Conservation (phyloP, 1,139 yeast genomes). For the Debaryomyces subglobosus region DNA sequence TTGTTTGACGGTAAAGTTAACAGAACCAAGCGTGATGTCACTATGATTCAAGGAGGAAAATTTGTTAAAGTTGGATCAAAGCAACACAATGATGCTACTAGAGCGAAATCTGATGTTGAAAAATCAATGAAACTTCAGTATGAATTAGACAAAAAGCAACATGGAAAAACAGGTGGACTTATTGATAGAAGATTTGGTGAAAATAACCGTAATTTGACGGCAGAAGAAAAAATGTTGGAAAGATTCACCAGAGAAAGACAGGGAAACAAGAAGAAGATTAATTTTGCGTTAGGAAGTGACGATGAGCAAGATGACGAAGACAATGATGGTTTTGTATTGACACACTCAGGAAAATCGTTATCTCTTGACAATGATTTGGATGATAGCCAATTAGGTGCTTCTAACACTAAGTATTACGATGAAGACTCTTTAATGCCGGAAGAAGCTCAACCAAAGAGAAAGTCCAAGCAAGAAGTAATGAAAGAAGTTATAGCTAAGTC, state of each 20-base stretch:
- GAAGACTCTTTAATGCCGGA: slow-evolving; percentile 34
- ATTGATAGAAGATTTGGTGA: slow-evolving; percentile 94
- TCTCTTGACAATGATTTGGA: slow-evolving; percentile 49
- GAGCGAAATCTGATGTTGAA: slow-evolving; percentile 75
- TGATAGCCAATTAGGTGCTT: slow-evolving; percentile 28
- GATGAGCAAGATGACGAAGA: slow-evolving; percentile 60
- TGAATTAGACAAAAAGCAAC: slow-evolving; percentile 59
- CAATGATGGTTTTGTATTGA: slow-evolving; percentile 53
- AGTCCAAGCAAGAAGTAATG: slow-evolving; percentile 94
- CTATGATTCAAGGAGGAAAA: slow-evolving; percentile 55
- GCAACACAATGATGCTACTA: slow-evolving; percentile 42
- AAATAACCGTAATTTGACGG: slow-evolving; percentile 65
- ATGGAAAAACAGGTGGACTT: slow-evolving; percentile 77
- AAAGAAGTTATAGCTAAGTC: slow-evolving; percentile 95
- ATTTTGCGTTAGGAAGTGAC: slow-evolving; percentile 69
- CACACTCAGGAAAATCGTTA: slow-evolving; percentile 79
- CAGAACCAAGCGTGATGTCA: slow-evolving; percentile 67
- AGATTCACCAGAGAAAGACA: slow-evolving; percentile 91
- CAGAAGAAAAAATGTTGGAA: slow-evolving; percentile 93
- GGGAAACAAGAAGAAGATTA: slow-evolving; percentile 50
- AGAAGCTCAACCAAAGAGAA: slow-evolving; percentile 56
- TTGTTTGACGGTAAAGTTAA: slow-evolving; percentile 83
- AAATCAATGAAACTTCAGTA: slow-evolving; percentile 70
- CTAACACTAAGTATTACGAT: slow-evolving; percentile 31
- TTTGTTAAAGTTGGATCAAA: slow-evolving; percentile 60